A percentile compares a stretch with the other conserved stretches of the same genome.
phyloP scores from a whole-genome alignment of 768 basidiomycete genomes.

The Termitomyces sp. region DNA sequence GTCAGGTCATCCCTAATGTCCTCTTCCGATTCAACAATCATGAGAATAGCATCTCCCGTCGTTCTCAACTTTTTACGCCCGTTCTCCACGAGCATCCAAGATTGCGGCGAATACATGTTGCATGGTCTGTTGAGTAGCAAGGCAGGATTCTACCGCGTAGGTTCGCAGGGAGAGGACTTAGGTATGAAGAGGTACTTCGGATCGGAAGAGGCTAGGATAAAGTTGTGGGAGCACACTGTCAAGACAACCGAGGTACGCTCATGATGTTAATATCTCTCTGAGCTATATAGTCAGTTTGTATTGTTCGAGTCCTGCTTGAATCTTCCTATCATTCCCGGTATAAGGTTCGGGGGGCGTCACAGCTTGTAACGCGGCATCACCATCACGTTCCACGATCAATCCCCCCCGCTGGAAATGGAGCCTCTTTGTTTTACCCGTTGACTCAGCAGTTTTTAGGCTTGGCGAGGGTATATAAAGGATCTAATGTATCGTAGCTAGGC shows the following conservation, averaged over 20 bases:
- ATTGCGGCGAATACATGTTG: constrained; percentile 27
- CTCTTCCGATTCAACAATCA: constrained; percentile 19
- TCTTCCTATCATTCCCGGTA: not conserved
- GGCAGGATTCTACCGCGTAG: constrained; percentile 25
- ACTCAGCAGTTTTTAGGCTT: too few relatives aligned
- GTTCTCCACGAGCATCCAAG: constrained; percentile 5
- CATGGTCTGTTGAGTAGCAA: constrained; percentile 21
- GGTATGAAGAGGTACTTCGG: constrained; percentile 28
- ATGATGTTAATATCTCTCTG: not conserved
- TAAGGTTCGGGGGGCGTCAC: too few relatives aligned
- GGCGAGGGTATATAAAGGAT: too few relatives aligned
- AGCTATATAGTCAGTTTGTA: not conserved
- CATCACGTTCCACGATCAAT: too few relatives aligned
- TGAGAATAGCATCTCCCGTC: constrained; percentile 16
- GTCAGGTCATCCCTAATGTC: constrained; percentile 28
- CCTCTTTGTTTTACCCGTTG: too few relatives aligned
- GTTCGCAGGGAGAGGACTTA: constrained; percentile 25
- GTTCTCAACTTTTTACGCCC: constrained; percentile 14
- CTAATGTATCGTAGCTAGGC: too few relatives aligned
- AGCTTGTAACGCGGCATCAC: too few relatives aligned
- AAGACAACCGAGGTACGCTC: constrained; percentile 11
- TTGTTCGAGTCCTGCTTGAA: not conserved
- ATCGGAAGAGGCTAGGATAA: constrained; percentile 29
- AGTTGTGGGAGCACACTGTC: constrained; percentile 30
- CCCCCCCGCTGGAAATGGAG: too few relatives aligned